A percentile compares a stretch with the other conserved stretches of the same genome.
Conservation (phyloP, 2,329 filamentous ascomycete species). For the Diaporthe ampelina region DNA sequence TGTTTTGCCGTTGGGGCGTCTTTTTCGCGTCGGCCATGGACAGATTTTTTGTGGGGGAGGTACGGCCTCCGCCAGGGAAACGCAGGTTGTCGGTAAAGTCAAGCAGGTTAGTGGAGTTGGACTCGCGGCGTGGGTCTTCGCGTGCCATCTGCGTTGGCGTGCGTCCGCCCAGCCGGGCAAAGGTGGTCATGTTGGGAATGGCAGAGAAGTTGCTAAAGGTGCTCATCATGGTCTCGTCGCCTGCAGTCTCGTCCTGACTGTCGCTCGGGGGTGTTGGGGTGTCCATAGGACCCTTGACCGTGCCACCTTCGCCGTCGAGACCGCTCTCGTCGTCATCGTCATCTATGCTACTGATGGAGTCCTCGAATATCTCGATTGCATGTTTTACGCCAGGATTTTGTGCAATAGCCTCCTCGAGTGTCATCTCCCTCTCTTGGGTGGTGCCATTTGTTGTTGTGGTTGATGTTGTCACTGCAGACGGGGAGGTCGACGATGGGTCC, state of each 20-base stretch:
- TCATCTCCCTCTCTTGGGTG: conserved; percentile 56
- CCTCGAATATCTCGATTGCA: conserved; percentile 75
- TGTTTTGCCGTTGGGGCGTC: conserved; percentile 64
- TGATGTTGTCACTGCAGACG: conserved; percentile 40
- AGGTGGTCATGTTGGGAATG: conserved; percentile 87
- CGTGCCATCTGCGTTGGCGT: conserved; percentile 44
- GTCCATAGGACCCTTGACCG: conserved; percentile 43
- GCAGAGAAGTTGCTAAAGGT: conserved; percentile 92
- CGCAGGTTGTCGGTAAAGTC: conserved; percentile 87
- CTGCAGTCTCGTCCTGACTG: conserved; percentile 54
- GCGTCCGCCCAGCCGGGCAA: conserved; percentile 76
- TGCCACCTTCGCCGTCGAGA: conserved; percentile 46
- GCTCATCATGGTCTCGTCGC: conserved; percentile 82
- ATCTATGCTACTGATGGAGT: conserved; percentile 55
- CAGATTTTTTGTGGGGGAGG: conserved; percentile 55
- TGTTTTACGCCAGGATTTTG: conserved; percentile 70
- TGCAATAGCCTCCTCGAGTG: conserved; percentile 66
- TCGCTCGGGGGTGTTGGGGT: conserved; percentile 25
- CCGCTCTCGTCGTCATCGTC: conserved; percentile 47
- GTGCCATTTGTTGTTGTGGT: conserved; percentile 27
- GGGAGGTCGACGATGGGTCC: conserved; percentile 36
- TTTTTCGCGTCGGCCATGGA: conserved; percentile 49
- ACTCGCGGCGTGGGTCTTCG: conserved; percentile 49
- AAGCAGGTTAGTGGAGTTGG: conserved; percentile 82
- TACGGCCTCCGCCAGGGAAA: conserved; percentile 52